Evolutionary conservation across 345 rosid genomes (phyloP).

Genomic region (Camelina hispida): DNA sequence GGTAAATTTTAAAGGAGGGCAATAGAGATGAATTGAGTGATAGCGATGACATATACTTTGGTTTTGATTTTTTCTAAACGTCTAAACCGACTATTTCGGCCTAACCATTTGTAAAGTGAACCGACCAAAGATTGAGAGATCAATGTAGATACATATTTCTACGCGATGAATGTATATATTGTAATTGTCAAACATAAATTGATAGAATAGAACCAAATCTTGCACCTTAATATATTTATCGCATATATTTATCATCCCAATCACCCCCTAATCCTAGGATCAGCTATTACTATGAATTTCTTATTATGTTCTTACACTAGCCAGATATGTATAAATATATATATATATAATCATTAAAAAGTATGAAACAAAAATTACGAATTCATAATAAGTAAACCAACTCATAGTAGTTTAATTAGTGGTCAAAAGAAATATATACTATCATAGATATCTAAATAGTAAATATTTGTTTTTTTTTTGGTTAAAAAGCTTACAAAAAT

Average conservation of each 20-base stretch:
- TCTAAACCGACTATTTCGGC: background rate
- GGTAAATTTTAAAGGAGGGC: background rate
- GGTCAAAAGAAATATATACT: background rate
- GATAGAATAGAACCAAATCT: background rate
- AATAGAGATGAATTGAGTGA: background rate
- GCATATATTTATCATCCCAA: background rate
- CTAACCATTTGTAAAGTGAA: conserved; percentile 11
- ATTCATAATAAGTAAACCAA: background rate
- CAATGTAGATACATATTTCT: background rate
- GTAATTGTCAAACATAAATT: background rate
- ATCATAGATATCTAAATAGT: too few species aligned
- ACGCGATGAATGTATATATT: background rate
- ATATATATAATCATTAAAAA: background rate
- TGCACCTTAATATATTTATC: background rate
- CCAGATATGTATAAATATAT: background rate
- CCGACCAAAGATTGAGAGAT: conserved; percentile 30
- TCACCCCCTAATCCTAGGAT: background rate
- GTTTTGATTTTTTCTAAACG: background rate
- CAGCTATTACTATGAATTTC: background rate
- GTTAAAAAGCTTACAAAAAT: too few species aligned
- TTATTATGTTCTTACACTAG: background rate
- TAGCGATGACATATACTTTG: conserved; percentile 4
- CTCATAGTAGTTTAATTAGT: background rate
- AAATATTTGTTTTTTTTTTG: too few species aligned
- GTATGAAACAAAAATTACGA: too few species aligned